Evolutionary conservation across 2,329 filamentous ascomycete species (phyloP).

Genomic region (Paecilomyces fulvus): DNA sequence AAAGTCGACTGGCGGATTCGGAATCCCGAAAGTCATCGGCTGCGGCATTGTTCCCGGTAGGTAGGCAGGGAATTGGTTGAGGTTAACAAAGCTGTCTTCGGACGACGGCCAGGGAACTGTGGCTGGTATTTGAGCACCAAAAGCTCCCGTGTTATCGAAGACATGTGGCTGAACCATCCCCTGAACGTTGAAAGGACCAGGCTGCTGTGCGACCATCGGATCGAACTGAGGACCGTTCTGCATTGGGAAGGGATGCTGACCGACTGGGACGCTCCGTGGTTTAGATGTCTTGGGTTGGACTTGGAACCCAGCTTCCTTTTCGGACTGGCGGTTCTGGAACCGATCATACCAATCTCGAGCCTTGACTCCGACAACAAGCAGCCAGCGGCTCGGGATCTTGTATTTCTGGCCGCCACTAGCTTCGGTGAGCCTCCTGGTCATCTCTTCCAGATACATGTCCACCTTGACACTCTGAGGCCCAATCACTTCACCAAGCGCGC

Average conservation of each 20-base stretch:
- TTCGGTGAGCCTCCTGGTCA: conserved; percentile 22
- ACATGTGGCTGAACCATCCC: background rate
- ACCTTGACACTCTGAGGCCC: conserved; percentile 21
- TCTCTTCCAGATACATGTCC: conserved; percentile 22
- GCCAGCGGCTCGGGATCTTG: conserved; percentile 25
- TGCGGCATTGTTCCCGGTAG: background rate
- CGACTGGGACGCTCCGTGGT: background rate
- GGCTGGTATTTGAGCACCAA: background rate
- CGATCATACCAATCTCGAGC: conserved; percentile 25
- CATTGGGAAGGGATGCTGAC: background rate
- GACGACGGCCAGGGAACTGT: background rate
- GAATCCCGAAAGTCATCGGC: background rate
- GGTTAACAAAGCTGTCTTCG: background rate
- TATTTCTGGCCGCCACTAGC: conserved; percentile 25
- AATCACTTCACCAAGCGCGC: conserved; percentile 22
- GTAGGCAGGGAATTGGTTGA: background rate
- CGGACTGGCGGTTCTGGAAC: conserved; percentile 17
- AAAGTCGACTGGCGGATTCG: background rate
- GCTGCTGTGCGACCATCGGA: background rate
- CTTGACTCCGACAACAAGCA: conserved; percentile 22
- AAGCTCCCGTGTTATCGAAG: background rate
- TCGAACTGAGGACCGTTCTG: background rate
- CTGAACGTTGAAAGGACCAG: background rate
- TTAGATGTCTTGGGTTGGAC: background rate
- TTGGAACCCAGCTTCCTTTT: conserved; percentile 2